These are phyloP conservation scores for Ulmus americana DNA, from an alignment of 331 rosid species.

Conservation along the genomic window DNA sequence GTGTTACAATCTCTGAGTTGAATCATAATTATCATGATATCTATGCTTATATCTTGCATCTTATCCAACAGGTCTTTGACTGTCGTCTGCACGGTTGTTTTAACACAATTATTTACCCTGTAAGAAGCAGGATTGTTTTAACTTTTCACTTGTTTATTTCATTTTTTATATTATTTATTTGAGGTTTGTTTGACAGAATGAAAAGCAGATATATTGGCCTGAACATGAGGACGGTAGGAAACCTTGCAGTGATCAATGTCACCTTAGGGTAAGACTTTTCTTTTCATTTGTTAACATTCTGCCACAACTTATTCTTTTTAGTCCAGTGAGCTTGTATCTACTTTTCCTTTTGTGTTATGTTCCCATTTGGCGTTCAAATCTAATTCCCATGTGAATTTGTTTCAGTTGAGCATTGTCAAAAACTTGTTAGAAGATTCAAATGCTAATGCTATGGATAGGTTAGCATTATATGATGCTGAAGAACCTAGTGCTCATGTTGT, in stretches of 20 bases:
- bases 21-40: constrained; percentile 10
- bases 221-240: constrained; percentile 58
- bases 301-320: not conserved
- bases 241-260: constrained; percentile 85
- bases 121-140: constrained; percentile 36
- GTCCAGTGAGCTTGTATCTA: constrained; percentile 4
- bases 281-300: constrained; percentile 14
- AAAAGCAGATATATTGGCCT: constrained; percentile 62
- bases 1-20: constrained; percentile 13
- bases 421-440: constrained; percentile 32
- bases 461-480: constrained; percentile 39
- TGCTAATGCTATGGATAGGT: constrained; percentile 25
- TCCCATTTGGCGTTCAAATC: constrained; percentile 14
- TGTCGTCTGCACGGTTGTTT: constrained; percentile 94
- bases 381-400: constrained; percentile 21
- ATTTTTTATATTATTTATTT: constrained; percentile 27
- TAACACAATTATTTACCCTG: constrained; percentile 67
- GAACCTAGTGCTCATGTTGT: constrained; percentile 32
- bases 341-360: constrained; percentile 4
- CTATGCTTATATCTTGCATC: constrained; percentile 34
- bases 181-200: constrained; percentile 57
- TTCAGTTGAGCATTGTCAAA: constrained; percentile 45
- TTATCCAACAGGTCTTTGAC: constrained; percentile 69
- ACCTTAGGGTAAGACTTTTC: constrained; percentile 59
- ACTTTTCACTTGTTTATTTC: constrained; percentile 11